Evolutionary conservation across 1,284 basidiomycete genomes (phyloP).

Genomic region (Porogramme epimiltina): DNA sequence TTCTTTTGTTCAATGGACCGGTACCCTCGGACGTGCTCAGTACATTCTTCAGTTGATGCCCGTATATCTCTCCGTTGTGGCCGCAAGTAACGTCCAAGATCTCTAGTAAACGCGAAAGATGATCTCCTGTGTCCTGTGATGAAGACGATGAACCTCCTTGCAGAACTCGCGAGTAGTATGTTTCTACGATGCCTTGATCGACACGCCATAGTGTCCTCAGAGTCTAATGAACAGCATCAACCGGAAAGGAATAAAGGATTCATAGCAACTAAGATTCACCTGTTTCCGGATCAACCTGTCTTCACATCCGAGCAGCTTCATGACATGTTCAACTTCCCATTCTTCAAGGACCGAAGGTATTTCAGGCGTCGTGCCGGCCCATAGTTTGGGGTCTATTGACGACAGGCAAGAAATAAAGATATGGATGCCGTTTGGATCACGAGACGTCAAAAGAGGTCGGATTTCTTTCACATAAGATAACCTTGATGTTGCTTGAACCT

Average conservation of each 20-base stretch:
- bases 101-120: constrained; percentile 55
- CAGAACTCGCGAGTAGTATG: constrained; percentile 52
- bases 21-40: constrained; percentile 44
- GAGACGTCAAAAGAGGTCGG: constrained; percentile 56
- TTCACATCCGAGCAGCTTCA: constrained; percentile 60
- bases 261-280: constrained; percentile 40
- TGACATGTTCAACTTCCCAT: constrained; percentile 69
- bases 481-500: constrained; percentile 24
- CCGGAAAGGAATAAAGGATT: background rate
- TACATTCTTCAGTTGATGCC: constrained; percentile 49
- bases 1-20: constrained; percentile 31
- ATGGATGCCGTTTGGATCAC: constrained; percentile 60
- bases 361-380: constrained; percentile 62
- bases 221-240: constrained; percentile 44
- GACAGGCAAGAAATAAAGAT: constrained; percentile 65
- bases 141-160: constrained; percentile 39
- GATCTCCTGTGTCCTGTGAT: constrained; percentile 39
- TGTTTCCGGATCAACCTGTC: constrained; percentile 61
- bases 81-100: constrained; percentile 49
- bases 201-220: constrained; percentile 54
- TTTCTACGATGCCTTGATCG: constrained; percentile 55
- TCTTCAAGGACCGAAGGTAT: constrained; percentile 56
- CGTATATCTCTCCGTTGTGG: constrained; percentile 62
- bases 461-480: constrained; percentile 48
- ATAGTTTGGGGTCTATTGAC: constrained; percentile 55